A percentile compares a stretch with the other conserved stretches of the same genome.
Conservation (phyloP, 805 yeast genomes). For the Saccharomycodes ludwigii region DNA sequence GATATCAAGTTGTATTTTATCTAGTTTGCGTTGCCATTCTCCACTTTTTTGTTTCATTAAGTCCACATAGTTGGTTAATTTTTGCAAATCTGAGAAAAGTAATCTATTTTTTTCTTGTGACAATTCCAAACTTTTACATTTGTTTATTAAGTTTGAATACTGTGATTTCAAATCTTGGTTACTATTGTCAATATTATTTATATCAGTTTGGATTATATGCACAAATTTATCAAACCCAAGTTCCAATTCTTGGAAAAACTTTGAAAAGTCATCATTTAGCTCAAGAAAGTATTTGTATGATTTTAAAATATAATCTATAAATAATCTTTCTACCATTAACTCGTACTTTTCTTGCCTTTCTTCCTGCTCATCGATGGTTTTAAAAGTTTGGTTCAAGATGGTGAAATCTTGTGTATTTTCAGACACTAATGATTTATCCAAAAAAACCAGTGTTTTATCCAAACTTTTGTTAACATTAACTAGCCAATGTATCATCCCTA, state of each 20-base stretch:
- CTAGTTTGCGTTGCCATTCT: slow-evolving; percentile 50
- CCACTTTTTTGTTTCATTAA: slow-evolving; percentile 50
- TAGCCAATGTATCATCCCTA: slow-evolving; percentile 79
- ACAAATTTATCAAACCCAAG: slow-evolving; percentile 40
- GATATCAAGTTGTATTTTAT: slow-evolving; percentile 46
- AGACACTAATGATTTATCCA: slow-evolving; percentile 13
- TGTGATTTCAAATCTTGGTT: slow-evolving; percentile 29
- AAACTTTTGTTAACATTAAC: slow-evolving; percentile 39
- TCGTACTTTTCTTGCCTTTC: slow-evolving; percentile 24
- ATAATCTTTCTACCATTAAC: slow-evolving; percentile 30
- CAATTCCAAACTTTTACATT: slow-evolving; percentile 34
- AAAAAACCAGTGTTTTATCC: slow-evolving; percentile 20
- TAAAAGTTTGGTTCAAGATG: slow-evolving; percentile 15
- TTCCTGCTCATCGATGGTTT: slow-evolving; percentile 19
- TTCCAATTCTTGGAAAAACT: slow-evolving; percentile 42
- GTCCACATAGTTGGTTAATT: slow-evolving; percentile 61
- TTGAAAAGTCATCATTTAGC: slow-evolving; percentile 49
- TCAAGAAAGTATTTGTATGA: slow-evolving; percentile 58
- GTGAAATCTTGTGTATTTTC: slow-evolving; percentile 22
- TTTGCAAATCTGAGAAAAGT: slow-evolving; percentile 61
- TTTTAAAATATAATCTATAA: slow-evolving; percentile 48
- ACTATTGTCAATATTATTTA: slow-evolving; percentile 28
- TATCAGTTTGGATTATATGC: slow-evolving; percentile 35
- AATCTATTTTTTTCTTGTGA: slow-evolving; percentile 42
- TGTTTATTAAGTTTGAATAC: slow-evolving; percentile 30